Evolutionary conservation across 2,329 filamentous ascomycete genomes (phyloP).

Genomic region (Fusarium continuum): DNA sequence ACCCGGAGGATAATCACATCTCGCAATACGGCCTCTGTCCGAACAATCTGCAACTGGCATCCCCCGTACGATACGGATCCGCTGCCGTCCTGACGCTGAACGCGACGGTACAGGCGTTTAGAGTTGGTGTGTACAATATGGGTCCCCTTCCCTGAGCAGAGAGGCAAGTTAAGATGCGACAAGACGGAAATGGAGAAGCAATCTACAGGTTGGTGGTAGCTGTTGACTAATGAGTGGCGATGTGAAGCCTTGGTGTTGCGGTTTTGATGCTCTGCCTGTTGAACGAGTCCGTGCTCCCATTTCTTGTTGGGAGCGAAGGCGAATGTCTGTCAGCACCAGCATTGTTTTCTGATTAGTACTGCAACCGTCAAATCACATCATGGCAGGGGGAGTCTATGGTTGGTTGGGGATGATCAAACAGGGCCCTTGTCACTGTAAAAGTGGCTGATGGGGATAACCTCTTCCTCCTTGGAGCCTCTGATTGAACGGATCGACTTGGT

Average conservation of each 20-base stretch:
- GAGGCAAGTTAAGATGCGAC: constrained; percentile 11
- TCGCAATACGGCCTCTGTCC: constrained; percentile 5
- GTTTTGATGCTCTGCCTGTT: neutral
- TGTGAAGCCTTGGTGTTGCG: constrained; percentile 23
- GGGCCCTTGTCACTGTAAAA: constrained; percentile 3
- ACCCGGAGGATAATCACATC: constrained; percentile 8
- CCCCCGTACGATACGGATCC: constrained; percentile 5
- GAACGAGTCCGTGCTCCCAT: neutral
- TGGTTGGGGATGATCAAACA: constrained; percentile 16
- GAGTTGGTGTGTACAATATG: constrained; percentile 8
- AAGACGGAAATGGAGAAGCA: constrained; percentile 18
- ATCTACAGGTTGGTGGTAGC: constrained; percentile 11
- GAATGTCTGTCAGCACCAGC: constrained; percentile 4
- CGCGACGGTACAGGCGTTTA: neutral
- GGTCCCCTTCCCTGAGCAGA: neutral
- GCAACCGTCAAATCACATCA: constrained; percentile 10
- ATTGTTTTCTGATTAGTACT: neutral
- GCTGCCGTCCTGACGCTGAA: neutral
- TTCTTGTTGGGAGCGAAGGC: constrained; percentile 21
- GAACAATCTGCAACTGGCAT: neutral
- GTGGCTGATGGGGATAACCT: constrained; percentile 4
- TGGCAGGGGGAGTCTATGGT: constrained; percentile 17
- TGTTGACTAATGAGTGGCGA: constrained; percentile 29
- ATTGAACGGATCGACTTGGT: neutral
- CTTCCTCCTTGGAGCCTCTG: neutral